phyloP scores from a whole-genome alignment of 805 yeast genomes.

The Naumovozyma baii region DNA sequence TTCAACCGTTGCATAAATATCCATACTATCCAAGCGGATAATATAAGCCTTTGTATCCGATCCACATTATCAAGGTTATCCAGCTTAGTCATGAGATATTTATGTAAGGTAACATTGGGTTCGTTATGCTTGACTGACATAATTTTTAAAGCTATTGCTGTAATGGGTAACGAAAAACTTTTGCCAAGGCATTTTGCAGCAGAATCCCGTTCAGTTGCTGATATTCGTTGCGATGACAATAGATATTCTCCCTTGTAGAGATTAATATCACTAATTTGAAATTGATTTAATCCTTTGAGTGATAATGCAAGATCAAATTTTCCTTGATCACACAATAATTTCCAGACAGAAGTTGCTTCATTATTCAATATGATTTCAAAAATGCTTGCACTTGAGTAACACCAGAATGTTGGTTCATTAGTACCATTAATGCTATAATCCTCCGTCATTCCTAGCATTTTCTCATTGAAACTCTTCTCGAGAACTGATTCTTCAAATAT shows the following conservation, averaged over 20 bases:
- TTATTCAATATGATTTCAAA: slow-evolving; percentile 63
- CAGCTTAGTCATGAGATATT: slow-evolving; percentile 39
- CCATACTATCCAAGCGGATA: slow-evolving; percentile 32
- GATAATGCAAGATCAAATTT: slow-evolving; percentile 59
- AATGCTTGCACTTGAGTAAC: slow-evolving; percentile 48
- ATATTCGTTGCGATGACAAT: slow-evolving; percentile 1
- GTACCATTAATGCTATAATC: slow-evolving; percentile 38
- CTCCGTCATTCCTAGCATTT: slow-evolving; percentile 37
- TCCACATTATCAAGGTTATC: slow-evolving; percentile 19
- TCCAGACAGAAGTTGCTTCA: slow-evolving; percentile 73
- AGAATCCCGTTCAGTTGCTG: slow-evolving; percentile 26
- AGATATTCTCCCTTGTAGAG: slow-evolving; percentile 46
- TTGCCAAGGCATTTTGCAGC: slow-evolving; percentile 51
- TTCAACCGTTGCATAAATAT: slow-evolving; percentile 29
- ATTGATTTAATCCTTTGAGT: slow-evolving; percentile 28
- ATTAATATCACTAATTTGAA: slow-evolving; percentile 41
- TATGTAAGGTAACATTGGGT: slow-evolving; percentile 37
- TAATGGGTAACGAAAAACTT: slow-evolving; percentile 54
- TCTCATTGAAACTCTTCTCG: slow-evolving; percentile 29
- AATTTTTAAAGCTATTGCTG: slow-evolving; percentile 51
- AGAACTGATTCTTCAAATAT: slow-evolving; percentile 35
- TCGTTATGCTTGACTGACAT: slow-evolving; percentile 35
- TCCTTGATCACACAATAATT: slow-evolving; percentile 39
- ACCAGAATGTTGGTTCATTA: slow-evolving; percentile 52
- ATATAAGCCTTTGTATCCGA: slow-evolving; percentile 25